Evolutionary conservation across 2,329 filamentous ascomycete species (phyloP), one percentile per base, ranked within the genome.

Genomic region (Monosporascus sp.): DNA sequence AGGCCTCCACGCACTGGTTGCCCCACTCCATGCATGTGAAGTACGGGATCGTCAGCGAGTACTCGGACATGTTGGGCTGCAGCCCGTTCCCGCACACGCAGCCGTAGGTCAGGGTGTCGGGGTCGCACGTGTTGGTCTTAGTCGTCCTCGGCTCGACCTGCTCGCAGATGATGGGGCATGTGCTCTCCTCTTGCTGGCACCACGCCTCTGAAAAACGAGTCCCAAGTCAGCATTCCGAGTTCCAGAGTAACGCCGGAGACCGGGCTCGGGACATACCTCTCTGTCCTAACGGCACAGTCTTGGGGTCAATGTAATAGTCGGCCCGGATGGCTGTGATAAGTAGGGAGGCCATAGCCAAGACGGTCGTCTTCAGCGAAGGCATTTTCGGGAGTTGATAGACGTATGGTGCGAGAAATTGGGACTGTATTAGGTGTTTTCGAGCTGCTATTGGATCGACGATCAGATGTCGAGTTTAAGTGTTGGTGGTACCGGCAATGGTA

Each of bases 21-120:
- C 83, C 86, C 79, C 81, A 90, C 71, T 87, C 79, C 47, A 78
- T 79, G 80, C 89, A 94, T 63, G 85, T 79, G 73, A 85, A 90
- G 79, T 84, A 93, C 36, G 90, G 89, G 26, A 94, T 76, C 1
- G 89, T 92, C 62, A 90, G 79, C 20, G 85, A 86, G 79, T 87
- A 94, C 71, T 92, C 80, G 64, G 86, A 83, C 48, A 90, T 73
- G 72, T 92, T 91, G 61, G 89, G 89, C 50, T 80, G 73, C 57
- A 79, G 68, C 67, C 82, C 81, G 66, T 87, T 78, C 58, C 79
- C 77, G 75, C 89, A 94, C 61, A 90, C 76, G 70, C 89, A 94
- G 58, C 78, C 76, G 72, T 87, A 93, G n/a, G 74, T 78, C 49
- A 93, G 78, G 20, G 76, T 73, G 50, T 77, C 83, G 49, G 86